Base-by-base conservation (phyloP, 2,329 filamentous ascomycete species). In the Calonectria hawksworthii region DNA sequence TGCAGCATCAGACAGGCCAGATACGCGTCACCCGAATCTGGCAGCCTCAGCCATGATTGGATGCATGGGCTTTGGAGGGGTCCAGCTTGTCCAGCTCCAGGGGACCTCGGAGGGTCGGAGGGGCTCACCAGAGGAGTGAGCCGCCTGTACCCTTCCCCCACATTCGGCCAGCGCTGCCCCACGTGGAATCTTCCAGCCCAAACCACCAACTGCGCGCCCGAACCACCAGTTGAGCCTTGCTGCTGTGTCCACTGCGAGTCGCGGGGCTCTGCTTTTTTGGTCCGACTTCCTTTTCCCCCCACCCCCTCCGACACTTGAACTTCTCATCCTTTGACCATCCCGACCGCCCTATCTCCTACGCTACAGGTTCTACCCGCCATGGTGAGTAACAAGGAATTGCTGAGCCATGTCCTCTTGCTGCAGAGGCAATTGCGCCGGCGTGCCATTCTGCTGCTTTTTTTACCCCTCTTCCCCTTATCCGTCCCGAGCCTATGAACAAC, bases 141-240 rank as follows among this genome's bases (percentile, higher is more conserved):
- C 54, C 38, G 26, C 50, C 68, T 50, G 30, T 59, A n/a, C 26
- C 41, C 18, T 47, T 76, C 76, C 75, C 77, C 79, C 74, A 73
- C 72, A 77, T 44, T 74, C 51, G 61, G 52, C 36, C 61, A 34
- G 61, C 52, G 14, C 56, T 74, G 80, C 80, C 80, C 80, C 80
- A 80, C 80, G 79, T 82, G 78, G 80, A 82, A 82, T 73, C 78
- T 82, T 82, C 80, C 80, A 74, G 72, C 61, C 74, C 52, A 69
- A 71, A 73, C 30, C 47, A 80, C 76, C 75, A 30, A 34, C 38
- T 63, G 36, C 23, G 26, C 56, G 56, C 56, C 56, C 56, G 56
- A 63, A 41, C 56, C 56, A 41, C 47, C 34, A 69, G 64, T 77
- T 47, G 63, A 77, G 68, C 47, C 67, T 71, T 70, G 28, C 51